A percentile compares a stretch with the other conserved stretches of the same genome.
phyloP scores from a whole-genome alignment of 345 rosid species.

The Populus davidiana region DNA sequence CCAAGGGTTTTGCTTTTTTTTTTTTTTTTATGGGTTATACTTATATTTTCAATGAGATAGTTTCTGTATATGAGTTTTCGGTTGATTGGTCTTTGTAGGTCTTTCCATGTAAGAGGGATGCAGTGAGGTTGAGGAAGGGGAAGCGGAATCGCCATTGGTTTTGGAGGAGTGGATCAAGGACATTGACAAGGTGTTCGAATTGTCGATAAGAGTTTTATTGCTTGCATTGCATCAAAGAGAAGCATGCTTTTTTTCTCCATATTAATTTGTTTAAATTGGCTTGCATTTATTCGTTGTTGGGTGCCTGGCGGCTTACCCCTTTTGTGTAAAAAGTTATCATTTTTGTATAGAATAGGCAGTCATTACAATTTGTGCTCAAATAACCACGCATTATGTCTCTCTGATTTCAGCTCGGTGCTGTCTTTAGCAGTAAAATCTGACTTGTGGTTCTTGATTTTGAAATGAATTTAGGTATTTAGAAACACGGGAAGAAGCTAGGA shows the following conservation, averaged over 20 bases:
- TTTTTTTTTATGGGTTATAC: too few species aligned
- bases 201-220: constrained; percentile 69
- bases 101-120: constrained; percentile 50
- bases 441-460: constrained; percentile 1
- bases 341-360: too few species aligned
- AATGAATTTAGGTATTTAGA: constrained; percentile 53
- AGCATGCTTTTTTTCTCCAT: constrained; percentile 32
- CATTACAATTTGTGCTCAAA: neutral
- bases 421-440: constrained; percentile 3
- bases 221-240: constrained; percentile 59
- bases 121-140: neutral
- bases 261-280: too few species aligned
- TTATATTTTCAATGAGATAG: too few species aligned
- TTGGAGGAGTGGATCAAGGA: constrained; percentile 40
- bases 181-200: constrained; percentile 60
- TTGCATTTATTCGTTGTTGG: neutral
- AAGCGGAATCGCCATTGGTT: constrained; percentile 68
- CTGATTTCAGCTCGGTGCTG: neutral
- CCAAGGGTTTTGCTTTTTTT: too few species aligned
- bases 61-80: neutral
- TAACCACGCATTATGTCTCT: neutral
- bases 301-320: neutral
- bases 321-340: neutral
- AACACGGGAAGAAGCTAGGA: constrained; percentile 70
- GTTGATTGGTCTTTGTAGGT: constrained; percentile 29